A percentile compares a stretch with the other conserved stretches of the same genome.
Evolutionary conservation across 2,329 filamentous ascomycete species (phyloP).

Genomic region (Fusarium musae): DNA sequence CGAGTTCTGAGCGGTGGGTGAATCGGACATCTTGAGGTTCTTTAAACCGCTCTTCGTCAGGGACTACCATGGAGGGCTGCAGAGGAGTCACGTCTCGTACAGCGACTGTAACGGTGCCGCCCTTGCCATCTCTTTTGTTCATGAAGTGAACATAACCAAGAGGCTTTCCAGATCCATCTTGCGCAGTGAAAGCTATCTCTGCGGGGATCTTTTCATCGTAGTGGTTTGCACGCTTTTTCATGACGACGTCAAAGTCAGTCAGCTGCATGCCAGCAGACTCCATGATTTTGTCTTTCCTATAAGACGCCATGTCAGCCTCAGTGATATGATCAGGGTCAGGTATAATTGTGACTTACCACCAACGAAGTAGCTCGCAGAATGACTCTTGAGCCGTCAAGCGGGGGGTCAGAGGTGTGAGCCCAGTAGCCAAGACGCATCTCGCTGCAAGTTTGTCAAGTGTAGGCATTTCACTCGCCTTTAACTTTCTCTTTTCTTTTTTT

Average conservation of each 20-base stretch:
- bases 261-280: constrained; percentile 37
- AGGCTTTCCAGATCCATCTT: constrained; percentile 19
- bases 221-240: constrained; percentile 17
- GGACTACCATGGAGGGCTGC: constrained; percentile 45
- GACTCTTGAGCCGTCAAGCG: constrained; percentile 38
- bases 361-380: constrained; percentile 49
- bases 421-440: not conserved
- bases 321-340: not conserved
- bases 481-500: not conserved
- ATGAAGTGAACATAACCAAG: constrained; percentile 48
- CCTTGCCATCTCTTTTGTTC: not conserved
- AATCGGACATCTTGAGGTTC: constrained; percentile 37
- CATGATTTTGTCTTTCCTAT: constrained; percentile 47
- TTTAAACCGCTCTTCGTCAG: constrained; percentile 38
- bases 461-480: too few species aligned
- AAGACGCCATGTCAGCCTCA: not conserved
- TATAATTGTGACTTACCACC: constrained; percentile 40
- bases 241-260: constrained; percentile 36
- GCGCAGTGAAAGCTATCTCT: constrained; percentile 46
- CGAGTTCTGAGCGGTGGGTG: constrained; percentile 47
- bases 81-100: constrained; percentile 45
- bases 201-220: not conserved
- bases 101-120: constrained; percentile 43
- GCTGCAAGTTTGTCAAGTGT: not conserved
- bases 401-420: constrained; percentile 6